Evolutionary conservation across 2,329 filamentous ascomycete species (phyloP).

Genomic region (Ceratocystis huliohia): DNA sequence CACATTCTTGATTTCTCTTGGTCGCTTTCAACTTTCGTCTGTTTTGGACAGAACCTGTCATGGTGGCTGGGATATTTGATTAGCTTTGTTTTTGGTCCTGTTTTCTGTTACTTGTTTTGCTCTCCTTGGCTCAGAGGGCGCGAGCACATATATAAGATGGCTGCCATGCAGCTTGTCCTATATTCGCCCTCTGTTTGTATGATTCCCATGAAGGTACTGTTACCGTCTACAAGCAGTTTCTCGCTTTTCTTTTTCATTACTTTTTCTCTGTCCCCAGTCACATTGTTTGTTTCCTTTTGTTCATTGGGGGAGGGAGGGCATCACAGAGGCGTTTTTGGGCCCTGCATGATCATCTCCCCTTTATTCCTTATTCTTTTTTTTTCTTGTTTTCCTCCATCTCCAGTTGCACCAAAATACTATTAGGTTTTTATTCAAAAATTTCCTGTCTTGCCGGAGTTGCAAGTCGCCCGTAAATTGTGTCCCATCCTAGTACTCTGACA

Average conservation of each 20-base stretch:
- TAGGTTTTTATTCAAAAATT: too few species aligned
- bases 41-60: background rate
- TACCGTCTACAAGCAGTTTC: background rate
- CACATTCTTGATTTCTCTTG: background rate
- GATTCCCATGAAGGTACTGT: background rate
- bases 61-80: background rate
- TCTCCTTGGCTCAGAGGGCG: background rate
- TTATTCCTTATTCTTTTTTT: background rate
- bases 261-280: background rate
- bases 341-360: too few species aligned
- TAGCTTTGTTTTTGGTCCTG: background rate
- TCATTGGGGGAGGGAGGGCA: background rate
- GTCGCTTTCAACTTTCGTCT: background rate
- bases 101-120: slow-evolving; percentile 1
- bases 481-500: background rate
- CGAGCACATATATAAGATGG: background rate
- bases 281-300: slow-evolving; percentile 4
- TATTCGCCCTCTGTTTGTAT: background rate
- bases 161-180: background rate
- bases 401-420: too few species aligned
- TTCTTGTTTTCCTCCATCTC: background rate
- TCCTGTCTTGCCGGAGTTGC: background rate
- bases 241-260: background rate
- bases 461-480: background rate
- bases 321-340: background rate